phyloP scores from a whole-genome alignment of 2,329 filamentous ascomycete species.

The Chrysosporium keratinophilum region DNA sequence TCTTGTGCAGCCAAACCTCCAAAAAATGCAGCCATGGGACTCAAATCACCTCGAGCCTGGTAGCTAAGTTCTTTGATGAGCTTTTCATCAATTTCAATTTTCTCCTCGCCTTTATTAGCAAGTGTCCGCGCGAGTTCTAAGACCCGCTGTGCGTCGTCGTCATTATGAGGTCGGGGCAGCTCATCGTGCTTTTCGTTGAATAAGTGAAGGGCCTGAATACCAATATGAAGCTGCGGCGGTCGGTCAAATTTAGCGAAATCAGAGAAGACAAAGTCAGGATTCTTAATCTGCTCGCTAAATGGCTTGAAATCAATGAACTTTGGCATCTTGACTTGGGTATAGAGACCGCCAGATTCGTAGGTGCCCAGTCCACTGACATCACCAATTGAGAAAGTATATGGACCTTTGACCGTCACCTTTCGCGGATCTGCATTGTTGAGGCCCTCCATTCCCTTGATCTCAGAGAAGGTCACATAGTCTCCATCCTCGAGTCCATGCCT shows the following conservation, averaged over 20 bases:
- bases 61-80: constrained; percentile 86
- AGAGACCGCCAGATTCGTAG: constrained; percentile 82
- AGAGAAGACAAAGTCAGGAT: constrained; percentile 80
- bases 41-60: constrained; percentile 83
- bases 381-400: constrained; percentile 95
- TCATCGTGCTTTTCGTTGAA: constrained; percentile 64
- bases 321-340: constrained; percentile 96
- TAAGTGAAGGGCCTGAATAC: constrained; percentile 81
- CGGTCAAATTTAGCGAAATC: constrained; percentile 98
- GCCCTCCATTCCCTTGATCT: constrained; percentile 82
- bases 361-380: constrained; percentile 78
- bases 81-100: constrained; percentile 81
- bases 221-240: constrained; percentile 80
- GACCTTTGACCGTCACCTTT: constrained; percentile 87
- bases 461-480: constrained; percentile 89
- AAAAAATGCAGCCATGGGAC: constrained; percentile 87
- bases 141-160: constrained; percentile 69
- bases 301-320: constrained; percentile 83
- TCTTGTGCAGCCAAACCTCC: constrained; percentile 90
- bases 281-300: constrained; percentile 65
- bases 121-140: constrained; percentile 65
- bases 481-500: constrained; percentile 92
- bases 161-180: constrained; percentile 72
- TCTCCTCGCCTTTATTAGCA: constrained; percentile 55
- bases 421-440: constrained; percentile 75